Base-by-base conservation (phyloP, 23 red algal genomes). In the Gracilaria vermiculophylla region DNA sequence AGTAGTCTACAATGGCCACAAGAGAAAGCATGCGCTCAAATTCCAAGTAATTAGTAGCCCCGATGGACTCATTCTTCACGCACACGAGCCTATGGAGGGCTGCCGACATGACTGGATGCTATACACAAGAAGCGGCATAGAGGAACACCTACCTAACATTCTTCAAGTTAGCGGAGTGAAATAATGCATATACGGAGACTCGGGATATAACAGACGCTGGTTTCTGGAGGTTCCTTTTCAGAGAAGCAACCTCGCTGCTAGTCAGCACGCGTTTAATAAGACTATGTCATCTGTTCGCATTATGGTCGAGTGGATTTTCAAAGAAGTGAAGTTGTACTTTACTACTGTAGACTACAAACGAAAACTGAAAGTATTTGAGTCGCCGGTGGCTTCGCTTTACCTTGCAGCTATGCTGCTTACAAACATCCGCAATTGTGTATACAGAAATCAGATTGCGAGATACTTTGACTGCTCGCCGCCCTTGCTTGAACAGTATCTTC, bases 241-340 rank as follows among this genome's bases (percentile, higher is more conserved):
- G 36, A 27, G 21, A 14, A 12, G 13, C 25, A 12, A 69, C 25
- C 21, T 73, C 21, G 10, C 23, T 6, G 67, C 13, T 28, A 27
- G 6, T 12, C 4, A 32, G 35, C 24, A n/a, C 5, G 67, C 67
- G 19, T 73, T 73, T 20, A 73, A 73, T 20, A 47, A 5, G 6
- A 20, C 35, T 20, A 73, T 73, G n/a, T 73, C 67, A 6, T 35
- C 5, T 5, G 67, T 5, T 5, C 6, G 67, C 5, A 10, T 73
- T 5, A 73, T 27, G 5, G 23, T 37, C 5, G 67, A 73, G 33
- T 40, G 67, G 67, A 33, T 73, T 21, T 73, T 73, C 41, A 73
- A 73, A 37, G 67, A 73, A 73, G 17, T 73, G 67, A 73, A 73
- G 23, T 33, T 73, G 7, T 73, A 73, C n/a, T 73, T 8, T 8